Conservation (phyloP, 495 filamentous ascomycete species). For the Lophium mytilinum region DNA sequence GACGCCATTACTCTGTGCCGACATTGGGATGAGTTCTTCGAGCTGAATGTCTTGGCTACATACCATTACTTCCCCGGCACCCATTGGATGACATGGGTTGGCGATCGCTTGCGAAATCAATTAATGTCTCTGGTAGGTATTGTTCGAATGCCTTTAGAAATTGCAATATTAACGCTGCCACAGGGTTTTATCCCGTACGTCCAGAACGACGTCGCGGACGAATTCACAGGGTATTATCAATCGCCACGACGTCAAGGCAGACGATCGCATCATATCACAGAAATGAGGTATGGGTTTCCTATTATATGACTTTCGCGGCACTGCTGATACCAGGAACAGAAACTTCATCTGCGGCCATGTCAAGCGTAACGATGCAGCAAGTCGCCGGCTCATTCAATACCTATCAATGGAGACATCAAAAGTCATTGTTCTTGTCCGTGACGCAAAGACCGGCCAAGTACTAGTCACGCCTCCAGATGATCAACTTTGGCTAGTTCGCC, state of each 20-base stretch:
- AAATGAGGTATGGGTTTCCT: constrained; percentile 20
- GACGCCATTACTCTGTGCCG: constrained; percentile 45
- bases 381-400: constrained; percentile 46
- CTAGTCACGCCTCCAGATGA: constrained; percentile 38
- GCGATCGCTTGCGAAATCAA: constrained; percentile 34
- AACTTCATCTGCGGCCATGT: constrained; percentile 46
- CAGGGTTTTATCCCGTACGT: constrained; percentile 13
- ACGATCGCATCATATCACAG: constrained; percentile 34
- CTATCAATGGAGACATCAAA: constrained; percentile 38
- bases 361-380: constrained; percentile 42
- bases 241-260: constrained; percentile 5
- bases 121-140: constrained; percentile 34
- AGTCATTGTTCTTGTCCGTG: constrained; percentile 39
- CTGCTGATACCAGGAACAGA: constrained; percentile 6
- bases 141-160: background rate
- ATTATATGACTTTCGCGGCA: too few relatives aligned
- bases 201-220: constrained; percentile 3
- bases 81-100: constrained; percentile 34
- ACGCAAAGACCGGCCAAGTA: constrained; percentile 42
- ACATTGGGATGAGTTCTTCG: constrained; percentile 48
- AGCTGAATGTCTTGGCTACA: constrained; percentile 40
- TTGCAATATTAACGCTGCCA: background rate
- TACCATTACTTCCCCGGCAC: constrained; percentile 46
- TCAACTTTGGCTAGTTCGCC: constrained; percentile 39
- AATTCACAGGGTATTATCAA: background rate